These are phyloP conservation scores for Lentinula sp. DNA, from an alignment of 768 basidiomycete species.

Conservation along the genomic window DNA sequence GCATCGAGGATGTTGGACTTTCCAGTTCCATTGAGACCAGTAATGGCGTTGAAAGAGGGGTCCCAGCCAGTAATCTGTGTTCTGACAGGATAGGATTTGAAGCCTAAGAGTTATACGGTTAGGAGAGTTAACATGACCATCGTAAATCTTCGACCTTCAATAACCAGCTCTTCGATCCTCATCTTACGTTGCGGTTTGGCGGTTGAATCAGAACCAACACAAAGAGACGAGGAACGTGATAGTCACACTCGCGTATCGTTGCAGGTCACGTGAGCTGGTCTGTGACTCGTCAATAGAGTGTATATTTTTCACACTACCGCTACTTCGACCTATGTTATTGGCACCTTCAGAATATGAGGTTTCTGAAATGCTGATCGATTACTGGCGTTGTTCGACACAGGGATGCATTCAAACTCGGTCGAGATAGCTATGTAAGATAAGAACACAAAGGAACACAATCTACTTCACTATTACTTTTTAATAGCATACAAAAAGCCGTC, in stretches of 20 bases:
- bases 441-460: background rate
- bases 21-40: constrained; percentile 91
- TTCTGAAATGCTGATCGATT: no score
- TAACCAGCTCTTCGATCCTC: constrained; percentile 92
- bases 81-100: constrained; percentile 96
- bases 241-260: background rate
- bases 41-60: constrained; percentile 97
- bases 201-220: constrained; percentile 19
- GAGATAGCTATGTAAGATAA: no score
- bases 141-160: constrained; percentile 59
- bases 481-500: constrained; percentile 49
- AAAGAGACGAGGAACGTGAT: background rate
- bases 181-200: constrained; percentile 31
- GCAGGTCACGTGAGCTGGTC: no score
- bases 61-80: constrained; percentile 98
- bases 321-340: no score
- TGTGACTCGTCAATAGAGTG: no score
- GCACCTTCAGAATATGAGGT: no score
- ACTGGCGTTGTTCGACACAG: no score
- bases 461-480: constrained; percentile 17
- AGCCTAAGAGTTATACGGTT: constrained; percentile 38
- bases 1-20: constrained; percentile 99
- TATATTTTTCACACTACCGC: no score
- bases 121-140: background rate
- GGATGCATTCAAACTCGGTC: no score